Conservation (phyloP, 495 filamentous ascomycete genomes). For the Neurospora tetraspora region DNA sequence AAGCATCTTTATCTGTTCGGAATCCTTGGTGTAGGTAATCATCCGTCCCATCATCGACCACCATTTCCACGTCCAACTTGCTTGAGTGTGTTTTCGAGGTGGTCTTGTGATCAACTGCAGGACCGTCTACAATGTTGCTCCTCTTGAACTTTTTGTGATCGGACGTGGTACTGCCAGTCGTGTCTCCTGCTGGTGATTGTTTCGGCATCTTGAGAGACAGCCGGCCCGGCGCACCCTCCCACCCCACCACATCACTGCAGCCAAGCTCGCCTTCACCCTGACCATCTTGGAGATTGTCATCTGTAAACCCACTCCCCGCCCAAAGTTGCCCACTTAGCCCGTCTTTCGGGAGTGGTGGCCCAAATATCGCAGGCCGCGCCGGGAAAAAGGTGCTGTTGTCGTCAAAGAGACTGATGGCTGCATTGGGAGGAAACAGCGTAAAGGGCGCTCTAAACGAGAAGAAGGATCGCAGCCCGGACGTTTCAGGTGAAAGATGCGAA, state of each 20-base stretch:
- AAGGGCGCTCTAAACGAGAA: constrained; percentile 43
- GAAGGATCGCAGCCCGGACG: constrained; percentile 27
- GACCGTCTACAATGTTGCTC: constrained; percentile 10
- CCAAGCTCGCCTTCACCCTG: constrained; percentile 81
- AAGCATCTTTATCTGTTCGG: constrained; percentile 21
- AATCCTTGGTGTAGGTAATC: constrained; percentile 75
- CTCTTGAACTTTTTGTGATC: constrained; percentile 9
- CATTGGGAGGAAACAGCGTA: constrained; percentile 86
- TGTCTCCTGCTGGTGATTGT: constrained; percentile 13
- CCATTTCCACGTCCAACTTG: constrained; percentile 5
- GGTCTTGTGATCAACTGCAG: constrained; percentile 16
- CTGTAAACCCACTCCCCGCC: constrained; percentile 83
- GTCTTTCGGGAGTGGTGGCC: constrained; percentile 61
- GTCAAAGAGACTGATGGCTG: constrained; percentile 90
- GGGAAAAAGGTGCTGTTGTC: constrained; percentile 97
- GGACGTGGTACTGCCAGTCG: constrained; percentile 1
- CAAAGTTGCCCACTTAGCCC: constrained; percentile 80
- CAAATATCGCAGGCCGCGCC: constrained; percentile 87
- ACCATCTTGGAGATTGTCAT: constrained; percentile 53
- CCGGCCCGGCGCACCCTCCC: constrained; percentile 46
- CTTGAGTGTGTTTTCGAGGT: constrained; percentile 13
- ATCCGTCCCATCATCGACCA: constrained; percentile 73
- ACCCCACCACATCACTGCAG: constrained; percentile 93
- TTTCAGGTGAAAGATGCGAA: constrained; percentile 17
- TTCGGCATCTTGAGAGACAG: constrained; percentile 11